Evolutionary conservation across 2,329 filamentous ascomycete species (phyloP).

Genomic region (Phyllosticta citriasiana): DNA sequence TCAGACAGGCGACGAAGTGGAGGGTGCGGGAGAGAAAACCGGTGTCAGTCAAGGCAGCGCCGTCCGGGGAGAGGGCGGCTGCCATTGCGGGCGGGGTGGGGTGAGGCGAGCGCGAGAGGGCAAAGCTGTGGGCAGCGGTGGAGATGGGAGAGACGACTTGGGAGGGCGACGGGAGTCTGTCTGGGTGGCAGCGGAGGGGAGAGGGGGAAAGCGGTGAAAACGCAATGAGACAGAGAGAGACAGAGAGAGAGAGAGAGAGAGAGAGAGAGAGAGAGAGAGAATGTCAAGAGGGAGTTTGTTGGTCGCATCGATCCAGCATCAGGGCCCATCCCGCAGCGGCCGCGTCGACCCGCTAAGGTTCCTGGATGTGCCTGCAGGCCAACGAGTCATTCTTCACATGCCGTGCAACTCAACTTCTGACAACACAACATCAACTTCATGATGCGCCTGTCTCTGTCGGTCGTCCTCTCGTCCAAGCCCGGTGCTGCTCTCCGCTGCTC

Average conservation of each 20-base stretch:
- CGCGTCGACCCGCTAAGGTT: not conserved
- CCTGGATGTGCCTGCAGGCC: not conserved
- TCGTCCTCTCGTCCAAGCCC: slow-evolving; percentile 22
- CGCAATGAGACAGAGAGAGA: not conserved
- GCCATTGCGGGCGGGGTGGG: not conserved
- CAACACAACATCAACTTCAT: not conserved
- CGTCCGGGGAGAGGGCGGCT: not conserved
- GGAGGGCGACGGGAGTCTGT: not conserved
- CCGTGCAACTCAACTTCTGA: not conserved
- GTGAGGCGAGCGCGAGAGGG: not conserved
- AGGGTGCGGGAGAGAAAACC: not conserved
- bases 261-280: not conserved
- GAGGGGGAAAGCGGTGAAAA: not conserved
- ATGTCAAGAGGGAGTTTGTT: not conserved
- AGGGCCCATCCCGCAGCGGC: not conserved
- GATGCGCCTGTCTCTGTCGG: slow-evolving; percentile 19
- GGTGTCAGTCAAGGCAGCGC: not conserved
- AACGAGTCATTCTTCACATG: not conserved
- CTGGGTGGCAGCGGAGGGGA: not conserved
- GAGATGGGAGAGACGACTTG: not conserved
- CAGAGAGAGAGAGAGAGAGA: not conserved
- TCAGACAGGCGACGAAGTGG: not conserved
- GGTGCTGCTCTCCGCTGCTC: slow-evolving; percentile 7
- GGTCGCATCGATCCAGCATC: not conserved
- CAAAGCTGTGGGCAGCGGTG: not conserved